Percentiles rank a stretch among this genome's conserved stretches.
Conservation (phyloP, 192 early-diverging fungal species). For the Backusella macrospora region DNA sequence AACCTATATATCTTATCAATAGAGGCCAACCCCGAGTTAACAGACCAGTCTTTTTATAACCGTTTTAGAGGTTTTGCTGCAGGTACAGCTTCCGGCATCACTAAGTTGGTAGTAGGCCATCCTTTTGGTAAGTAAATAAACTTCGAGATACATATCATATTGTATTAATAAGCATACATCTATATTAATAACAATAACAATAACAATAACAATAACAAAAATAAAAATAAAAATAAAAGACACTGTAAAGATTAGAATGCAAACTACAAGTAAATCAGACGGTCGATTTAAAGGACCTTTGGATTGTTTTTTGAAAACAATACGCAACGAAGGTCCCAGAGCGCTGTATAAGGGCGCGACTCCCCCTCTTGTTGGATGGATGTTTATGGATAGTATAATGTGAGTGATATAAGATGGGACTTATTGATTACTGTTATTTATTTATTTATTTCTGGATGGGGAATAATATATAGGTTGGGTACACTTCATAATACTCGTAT, state of each 20-base stretch:
- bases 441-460: too few species aligned
- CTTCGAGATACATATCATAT: neutral
- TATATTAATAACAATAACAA: neutral
- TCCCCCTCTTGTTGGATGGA: constrained; percentile 90
- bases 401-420: constrained; percentile 27
- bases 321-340: constrained; percentile 68
- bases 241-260: constrained; percentile 80
- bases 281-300: constrained; percentile 74
- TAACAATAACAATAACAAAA: neutral
- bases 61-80: constrained; percentile 69
- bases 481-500: constrained; percentile 83
- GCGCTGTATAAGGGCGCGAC: constrained; percentile 94
- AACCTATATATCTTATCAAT: neutral
- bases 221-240: constrained; percentile 48
- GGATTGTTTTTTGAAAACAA: constrained; percentile 68
- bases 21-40: constrained; percentile 25
- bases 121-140: constrained; percentile 62
- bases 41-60: constrained; percentile 31
- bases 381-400: constrained; percentile 81
- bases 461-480: constrained; percentile 63
- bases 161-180: neutral
- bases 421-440: neutral
- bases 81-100: constrained; percentile 74
- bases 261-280: constrained; percentile 63
- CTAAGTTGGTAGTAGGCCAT: constrained; percentile 80